phyloP scores from a whole-genome alignment of 2,329 filamentous ascomycete genomes.

The Colletotrichum sp. region DNA sequence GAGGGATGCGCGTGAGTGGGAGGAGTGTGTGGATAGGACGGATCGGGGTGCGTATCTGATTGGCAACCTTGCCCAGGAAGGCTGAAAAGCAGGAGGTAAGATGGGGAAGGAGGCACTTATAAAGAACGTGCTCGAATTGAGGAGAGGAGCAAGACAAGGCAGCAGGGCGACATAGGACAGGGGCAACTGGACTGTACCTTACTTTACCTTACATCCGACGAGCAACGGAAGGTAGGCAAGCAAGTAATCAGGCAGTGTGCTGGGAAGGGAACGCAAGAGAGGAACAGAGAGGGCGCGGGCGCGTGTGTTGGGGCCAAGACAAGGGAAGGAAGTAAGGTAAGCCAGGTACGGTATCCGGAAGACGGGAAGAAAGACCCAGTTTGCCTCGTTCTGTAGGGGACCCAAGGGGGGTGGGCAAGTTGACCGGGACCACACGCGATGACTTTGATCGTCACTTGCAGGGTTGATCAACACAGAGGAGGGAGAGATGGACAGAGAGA shows the following conservation, averaged over 20 bases:
- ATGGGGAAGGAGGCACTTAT: slow-evolving; percentile 4
- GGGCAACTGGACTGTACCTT: neutral
- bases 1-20: slow-evolving; percentile 1
- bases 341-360: neutral
- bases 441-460: neutral
- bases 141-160: neutral
- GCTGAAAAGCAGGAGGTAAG: slow-evolving; percentile 8
- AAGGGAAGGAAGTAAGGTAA: neutral
- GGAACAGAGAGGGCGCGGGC: neutral
- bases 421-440: neutral
- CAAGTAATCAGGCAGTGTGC: neutral
- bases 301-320: neutral
- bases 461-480: neutral
- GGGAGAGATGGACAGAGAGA: neutral
- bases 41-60: slow-evolving; percentile 8
- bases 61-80: slow-evolving; percentile 15
- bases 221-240: neutral
- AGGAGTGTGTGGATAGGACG: slow-evolving; percentile 17
- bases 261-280: neutral
- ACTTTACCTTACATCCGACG: neutral
- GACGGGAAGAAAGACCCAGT: neutral
- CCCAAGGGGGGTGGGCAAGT: neutral
- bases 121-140: neutral
- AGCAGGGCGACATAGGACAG: neutral
- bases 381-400: neutral